These are phyloP conservation scores for Floccularia luteovirens DNA, from an alignment of 768 basidiomycete species.

Conservation along the genomic window DNA sequence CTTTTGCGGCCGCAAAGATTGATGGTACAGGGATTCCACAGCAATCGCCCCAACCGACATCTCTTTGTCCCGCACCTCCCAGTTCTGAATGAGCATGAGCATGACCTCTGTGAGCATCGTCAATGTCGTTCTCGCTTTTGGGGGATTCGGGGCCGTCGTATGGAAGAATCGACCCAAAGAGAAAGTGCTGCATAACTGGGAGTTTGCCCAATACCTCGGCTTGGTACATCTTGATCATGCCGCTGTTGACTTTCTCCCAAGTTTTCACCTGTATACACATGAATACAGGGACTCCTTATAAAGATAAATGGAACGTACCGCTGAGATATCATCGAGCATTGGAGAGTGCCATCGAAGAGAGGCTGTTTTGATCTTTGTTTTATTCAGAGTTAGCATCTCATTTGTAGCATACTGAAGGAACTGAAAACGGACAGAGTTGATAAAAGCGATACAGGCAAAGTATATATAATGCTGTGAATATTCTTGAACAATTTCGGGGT, in stretches of 20 bases:
- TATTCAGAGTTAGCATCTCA: neutral
- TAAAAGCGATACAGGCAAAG: slow-evolving; percentile 91
- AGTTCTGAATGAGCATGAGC: slow-evolving; percentile 32
- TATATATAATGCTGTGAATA: slow-evolving; percentile 94
- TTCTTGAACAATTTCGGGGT: slow-evolving; percentile 86
- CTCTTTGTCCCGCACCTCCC: slow-evolving; percentile 39
- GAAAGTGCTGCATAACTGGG: slow-evolving; percentile 93
- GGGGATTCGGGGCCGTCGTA: slow-evolving; percentile 56
- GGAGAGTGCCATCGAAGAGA: slow-evolving; percentile 97
- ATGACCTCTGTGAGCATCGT: slow-evolving; percentile 43
- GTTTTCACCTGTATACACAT: slow-evolving; percentile 54
- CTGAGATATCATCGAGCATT: slow-evolving; percentile 97
- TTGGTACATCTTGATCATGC: slow-evolving; percentile 97
- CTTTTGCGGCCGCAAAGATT: slow-evolving; percentile 67
- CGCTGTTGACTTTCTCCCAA: slow-evolving; percentile 94
- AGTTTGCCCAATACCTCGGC: slow-evolving; percentile 95
- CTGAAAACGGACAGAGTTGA: slow-evolving; percentile 68
- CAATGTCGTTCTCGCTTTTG: slow-evolving; percentile 4
- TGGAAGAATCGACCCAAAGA: slow-evolving; percentile 77
- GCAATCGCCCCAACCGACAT: slow-evolving; percentile 81
- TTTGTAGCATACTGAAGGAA: neutral
- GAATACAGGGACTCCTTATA: neutral
- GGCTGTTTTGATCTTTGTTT: slow-evolving; percentile 80
- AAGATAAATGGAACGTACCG: slow-evolving; percentile 28
- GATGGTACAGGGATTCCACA: slow-evolving; percentile 87